These are phyloP conservation scores for Tulasnella sp. DNA, from an alignment of 768 basidiomycete species.

Conservation along the genomic window DNA sequence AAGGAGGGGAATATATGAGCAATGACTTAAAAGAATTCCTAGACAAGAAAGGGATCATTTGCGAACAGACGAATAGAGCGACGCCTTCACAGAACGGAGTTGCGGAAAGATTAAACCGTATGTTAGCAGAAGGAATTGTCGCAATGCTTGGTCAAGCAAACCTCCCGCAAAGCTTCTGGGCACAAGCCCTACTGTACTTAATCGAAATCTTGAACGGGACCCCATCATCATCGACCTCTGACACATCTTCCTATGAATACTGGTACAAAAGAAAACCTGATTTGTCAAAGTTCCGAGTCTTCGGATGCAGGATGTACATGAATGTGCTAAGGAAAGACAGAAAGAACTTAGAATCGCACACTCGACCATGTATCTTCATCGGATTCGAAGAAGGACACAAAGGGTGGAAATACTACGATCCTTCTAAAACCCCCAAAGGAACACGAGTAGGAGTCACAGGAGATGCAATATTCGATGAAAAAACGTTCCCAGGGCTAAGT, in stretches of 20 bases:
- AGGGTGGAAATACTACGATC: not conserved
- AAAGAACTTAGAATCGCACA: not conserved
- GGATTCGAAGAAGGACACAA: not conserved
- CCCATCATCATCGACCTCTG: not conserved
- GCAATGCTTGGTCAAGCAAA: not conserved
- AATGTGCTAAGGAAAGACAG: slow-evolving; percentile 39
- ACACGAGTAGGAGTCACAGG: too few species aligned
- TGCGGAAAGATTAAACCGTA: too few species aligned
- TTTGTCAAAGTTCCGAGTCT: slow-evolving; percentile 41
- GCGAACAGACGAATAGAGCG: too few species aligned
- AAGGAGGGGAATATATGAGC: too few species aligned
- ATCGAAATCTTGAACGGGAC: slow-evolving; percentile 8
- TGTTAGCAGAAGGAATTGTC: too few species aligned
- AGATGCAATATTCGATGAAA: slow-evolving; percentile 9
- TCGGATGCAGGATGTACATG: slow-evolving; percentile 44
- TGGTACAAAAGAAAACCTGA: slow-evolving; percentile 26
- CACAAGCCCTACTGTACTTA: not conserved
- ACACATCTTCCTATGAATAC: slow-evolving; percentile 29
- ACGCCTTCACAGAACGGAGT: too few species aligned
- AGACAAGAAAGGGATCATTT: too few species aligned
- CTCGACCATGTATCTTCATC: not conserved
- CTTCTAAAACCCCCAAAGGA: too few species aligned
- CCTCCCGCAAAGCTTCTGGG: slow-evolving; percentile 5
- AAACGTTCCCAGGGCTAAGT: not conserved
- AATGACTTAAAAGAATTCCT: too few species aligned